Evolutionary conservation across 2,329 filamentous ascomycete species (phyloP).

Genomic region (Daldinia sp.): DNA sequence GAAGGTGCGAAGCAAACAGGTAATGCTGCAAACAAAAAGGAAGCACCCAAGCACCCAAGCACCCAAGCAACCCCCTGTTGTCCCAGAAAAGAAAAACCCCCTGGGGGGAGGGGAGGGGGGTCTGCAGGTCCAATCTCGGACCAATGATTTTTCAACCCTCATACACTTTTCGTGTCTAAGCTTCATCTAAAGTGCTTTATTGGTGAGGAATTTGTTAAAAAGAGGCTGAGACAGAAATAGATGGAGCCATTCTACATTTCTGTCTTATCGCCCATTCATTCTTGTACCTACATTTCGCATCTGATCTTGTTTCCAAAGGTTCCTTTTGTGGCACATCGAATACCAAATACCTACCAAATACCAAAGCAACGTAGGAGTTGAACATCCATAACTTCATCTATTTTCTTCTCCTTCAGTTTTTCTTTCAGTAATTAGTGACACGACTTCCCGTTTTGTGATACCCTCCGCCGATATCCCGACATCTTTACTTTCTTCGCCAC

Average conservation of each 20-base stretch:
- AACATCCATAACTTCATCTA: background rate
- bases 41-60: too few species aligned
- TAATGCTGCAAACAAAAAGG: slow-evolving; percentile 16
- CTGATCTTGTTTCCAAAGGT: slow-evolving; percentile 15
- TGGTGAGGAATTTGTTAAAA: slow-evolving; percentile 29
- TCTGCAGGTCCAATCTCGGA: slow-evolving; percentile 27
- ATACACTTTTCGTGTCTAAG: slow-evolving; percentile 33
- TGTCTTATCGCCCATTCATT: slow-evolving; percentile 29
- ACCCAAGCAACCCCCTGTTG: background rate
- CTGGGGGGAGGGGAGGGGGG: too few species aligned
- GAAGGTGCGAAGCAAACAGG: background rate
- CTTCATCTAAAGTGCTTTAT: slow-evolving; percentile 29
- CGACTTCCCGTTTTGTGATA: slow-evolving; percentile 30
- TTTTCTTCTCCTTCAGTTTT: slow-evolving; percentile 15
- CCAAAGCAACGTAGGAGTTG: too few species aligned
- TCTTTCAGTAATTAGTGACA: slow-evolving; percentile 25
- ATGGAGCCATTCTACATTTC: slow-evolving; percentile 28
- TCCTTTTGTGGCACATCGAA: slow-evolving; percentile 26
- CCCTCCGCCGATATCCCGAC: slow-evolving; percentile 24
- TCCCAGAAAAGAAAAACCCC: slow-evolving; percentile 17
- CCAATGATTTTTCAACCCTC: slow-evolving; percentile 34
- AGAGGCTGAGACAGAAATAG: slow-evolving; percentile 27
- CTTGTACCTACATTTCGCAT: slow-evolving; percentile 26
- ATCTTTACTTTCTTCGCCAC: slow-evolving; percentile 2
- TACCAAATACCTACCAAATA: too few species aligned